These are phyloP conservation scores for Rhexocercosporidium sp. DNA, from an alignment of 2,329 filamentous ascomycete species.

Conservation along the genomic window DNA sequence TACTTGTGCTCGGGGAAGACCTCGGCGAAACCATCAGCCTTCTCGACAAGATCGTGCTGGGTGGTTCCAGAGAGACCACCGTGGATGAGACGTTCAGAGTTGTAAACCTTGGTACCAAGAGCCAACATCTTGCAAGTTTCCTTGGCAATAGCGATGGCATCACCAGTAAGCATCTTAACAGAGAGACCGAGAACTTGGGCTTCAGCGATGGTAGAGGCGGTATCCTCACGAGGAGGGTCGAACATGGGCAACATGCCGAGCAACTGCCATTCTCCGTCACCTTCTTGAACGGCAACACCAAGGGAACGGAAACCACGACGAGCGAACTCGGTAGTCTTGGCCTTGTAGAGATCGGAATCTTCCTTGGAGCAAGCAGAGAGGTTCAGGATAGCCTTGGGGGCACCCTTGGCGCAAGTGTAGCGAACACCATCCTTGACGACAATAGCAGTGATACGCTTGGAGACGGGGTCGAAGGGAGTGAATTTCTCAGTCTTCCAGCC, in stretches of 20 bases:
- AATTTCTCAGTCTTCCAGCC: conserved; percentile 81
- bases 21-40: conserved; percentile 92
- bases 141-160: conserved; percentile 79
- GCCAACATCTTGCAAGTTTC: conserved; percentile 84
- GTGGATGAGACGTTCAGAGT: conserved; percentile 78
- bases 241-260: conserved; percentile 82
- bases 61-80: conserved; percentile 75
- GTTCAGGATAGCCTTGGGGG: conserved; percentile 75
- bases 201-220: conserved; percentile 78
- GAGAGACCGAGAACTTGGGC: conserved; percentile 77
- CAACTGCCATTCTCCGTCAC: conserved; percentile 72
- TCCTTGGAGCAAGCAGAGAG: conserved; percentile 71
- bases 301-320: conserved; percentile 81
- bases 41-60: conserved; percentile 79
- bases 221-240: conserved; percentile 79
- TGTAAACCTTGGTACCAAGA: conserved; percentile 81
- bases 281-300: conserved; percentile 79
- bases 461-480: conserved; percentile 79
- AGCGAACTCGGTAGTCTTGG: conserved; percentile 77
- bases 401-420: conserved; percentile 78
- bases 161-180: conserved; percentile 84
- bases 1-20: conserved; percentile 97
- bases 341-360: conserved; percentile 69
- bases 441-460: conserved; percentile 77
- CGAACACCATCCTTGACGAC: conserved; percentile 71